phyloP scores from a whole-genome alignment of 1,284 basidiomycete species.

The Pholiota adiposa region DNA sequence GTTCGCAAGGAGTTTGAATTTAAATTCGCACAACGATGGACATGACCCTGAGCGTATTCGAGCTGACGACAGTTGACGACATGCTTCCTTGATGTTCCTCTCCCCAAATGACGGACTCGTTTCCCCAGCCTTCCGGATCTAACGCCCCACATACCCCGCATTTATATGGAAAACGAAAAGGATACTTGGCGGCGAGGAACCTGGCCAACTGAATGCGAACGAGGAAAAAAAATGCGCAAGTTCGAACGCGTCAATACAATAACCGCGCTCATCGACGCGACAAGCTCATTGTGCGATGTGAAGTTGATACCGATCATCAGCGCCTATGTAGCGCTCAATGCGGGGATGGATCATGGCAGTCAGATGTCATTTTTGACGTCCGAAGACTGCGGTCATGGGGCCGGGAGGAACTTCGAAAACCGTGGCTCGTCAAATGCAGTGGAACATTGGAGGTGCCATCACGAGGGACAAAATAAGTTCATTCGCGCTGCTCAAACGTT shows the following conservation, averaged over 20 bases:
- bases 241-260: no score
- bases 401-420: slow-evolving; percentile 5
- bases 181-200: not conserved
- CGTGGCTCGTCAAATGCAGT: not conserved
- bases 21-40: not conserved
- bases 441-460: slow-evolving; percentile 1
- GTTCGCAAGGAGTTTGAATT: not conserved
- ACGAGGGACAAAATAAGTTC: not conserved
- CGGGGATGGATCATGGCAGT: not conserved
- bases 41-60: not conserved
- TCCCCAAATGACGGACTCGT: not conserved
- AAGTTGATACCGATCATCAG: not conserved
- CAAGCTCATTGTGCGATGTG: no score
- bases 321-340: not conserved
- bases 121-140: slow-evolving; percentile 4
- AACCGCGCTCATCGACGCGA: no score
- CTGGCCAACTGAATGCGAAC: no score
- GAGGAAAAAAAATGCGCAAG: no score
- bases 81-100: slow-evolving; percentile 5
- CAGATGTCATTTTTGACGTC: not conserved
- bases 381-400: slow-evolving; percentile 1
- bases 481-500: not conserved
- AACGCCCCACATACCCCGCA: not conserved
- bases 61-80: not conserved
- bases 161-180: not conserved